These are phyloP conservation scores for Sporisorium exsertum DNA, from an alignment of 1,284 basidiomycete genomes.

Conservation along the genomic window DNA sequence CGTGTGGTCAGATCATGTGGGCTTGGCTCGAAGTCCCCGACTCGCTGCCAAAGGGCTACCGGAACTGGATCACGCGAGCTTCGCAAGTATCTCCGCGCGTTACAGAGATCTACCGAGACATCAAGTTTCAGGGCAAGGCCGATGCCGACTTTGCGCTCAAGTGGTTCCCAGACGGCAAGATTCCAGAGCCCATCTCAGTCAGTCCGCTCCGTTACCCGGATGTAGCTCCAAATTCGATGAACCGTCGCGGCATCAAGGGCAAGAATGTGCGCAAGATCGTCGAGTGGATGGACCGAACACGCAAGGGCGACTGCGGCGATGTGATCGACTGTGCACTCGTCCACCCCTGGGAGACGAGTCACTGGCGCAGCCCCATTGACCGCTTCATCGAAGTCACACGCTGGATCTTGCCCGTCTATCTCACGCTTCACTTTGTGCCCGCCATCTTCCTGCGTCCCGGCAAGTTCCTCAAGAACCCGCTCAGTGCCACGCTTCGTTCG, in stretches of 20 bases:
- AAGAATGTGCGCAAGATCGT: constrained; percentile 56
- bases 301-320: constrained; percentile 38
- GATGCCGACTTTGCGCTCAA: constrained; percentile 38
- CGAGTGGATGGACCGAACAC: constrained; percentile 54
- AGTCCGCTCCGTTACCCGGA: constrained; percentile 54
- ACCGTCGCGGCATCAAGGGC: constrained; percentile 59
- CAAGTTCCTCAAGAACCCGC: constrained; percentile 60
- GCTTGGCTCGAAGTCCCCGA: constrained; percentile 76
- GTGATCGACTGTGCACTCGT: constrained; percentile 71
- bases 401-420: constrained; percentile 83
- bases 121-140: constrained; percentile 22
- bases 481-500: constrained; percentile 71
- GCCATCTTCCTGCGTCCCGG: constrained; percentile 66
- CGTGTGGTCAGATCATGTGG: constrained; percentile 84
- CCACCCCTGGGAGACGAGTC: constrained; percentile 83
- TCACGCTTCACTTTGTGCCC: constrained; percentile 90
- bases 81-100: constrained; percentile 52
- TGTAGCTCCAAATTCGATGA: constrained; percentile 49
- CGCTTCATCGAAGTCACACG: constrained; percentile 84
- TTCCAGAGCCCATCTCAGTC: constrained; percentile 58
- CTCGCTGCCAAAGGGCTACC: constrained; percentile 57
- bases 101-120: constrained; percentile 32
- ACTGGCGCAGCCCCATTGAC: constrained; percentile 77
- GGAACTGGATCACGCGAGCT: constrained; percentile 65
- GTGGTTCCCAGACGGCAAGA: constrained; percentile 57